Base-by-base conservation (phyloP, 2,329 filamentous ascomycete species). In the Cladobotryum protrusum region DNA sequence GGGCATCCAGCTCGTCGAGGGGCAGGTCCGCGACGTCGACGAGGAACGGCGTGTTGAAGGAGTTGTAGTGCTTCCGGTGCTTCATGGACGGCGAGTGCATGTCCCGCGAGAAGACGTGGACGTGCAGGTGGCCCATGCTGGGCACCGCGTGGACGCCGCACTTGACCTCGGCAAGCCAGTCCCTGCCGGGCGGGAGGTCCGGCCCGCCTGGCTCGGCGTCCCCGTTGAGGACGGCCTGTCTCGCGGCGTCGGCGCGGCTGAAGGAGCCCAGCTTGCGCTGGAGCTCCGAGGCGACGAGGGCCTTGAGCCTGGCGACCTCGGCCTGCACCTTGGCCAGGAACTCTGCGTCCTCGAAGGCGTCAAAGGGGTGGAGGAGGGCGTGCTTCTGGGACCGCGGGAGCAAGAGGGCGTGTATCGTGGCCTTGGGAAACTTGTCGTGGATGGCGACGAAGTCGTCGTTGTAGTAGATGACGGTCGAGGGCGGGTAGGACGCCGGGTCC, bases 1-100 rank as follows among this genome's bases (percentile, higher is more conserved):
- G 72, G 42, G 70, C 66, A 64, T 95, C 89, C 48, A 84, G 79
- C 20, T 72, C 54, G 0, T 76, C 73, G 29, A 97, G 70, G 4
- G 93, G 92, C 45, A 96, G 92, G 52, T 91, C 87, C 18, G 82
- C 82, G 20, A 97, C 61, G 14, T 78, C 75, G 12, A 97, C 79
- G 18, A 99, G 80, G 65, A 97, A 99, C 3, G 80, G 79, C 47
- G 91, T 95, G 32, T 81, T 83, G 69, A 97, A 97, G 56, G 87
- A 93, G 63, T 93, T 89, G 70, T 96, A 97, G 69, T 97, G 93
- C 65, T 90, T 92, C 56, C 83, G 77, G 63, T 92, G 83, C 69
- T 85, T 88, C 67, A 96, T 57, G 42, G 76, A 77, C 11, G 79
- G 76, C 35, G 85, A 89, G 59, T 82, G 76, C 75, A 88, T 85